Conservation (phyloP, 1,284 basidiomycete genomes). For the Acaromyces ingoldii region DNA sequence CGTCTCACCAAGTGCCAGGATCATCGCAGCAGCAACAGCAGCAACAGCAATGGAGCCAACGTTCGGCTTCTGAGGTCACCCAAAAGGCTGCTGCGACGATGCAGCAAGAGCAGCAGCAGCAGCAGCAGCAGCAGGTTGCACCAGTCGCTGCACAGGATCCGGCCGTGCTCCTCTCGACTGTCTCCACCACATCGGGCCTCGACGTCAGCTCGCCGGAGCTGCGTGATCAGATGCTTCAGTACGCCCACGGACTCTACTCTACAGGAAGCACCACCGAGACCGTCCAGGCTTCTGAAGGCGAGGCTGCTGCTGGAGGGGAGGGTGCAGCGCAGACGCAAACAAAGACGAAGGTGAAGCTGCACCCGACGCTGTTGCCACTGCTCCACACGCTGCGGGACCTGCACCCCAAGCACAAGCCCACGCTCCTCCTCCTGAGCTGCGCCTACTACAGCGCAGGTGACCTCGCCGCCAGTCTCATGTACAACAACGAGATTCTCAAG, state of each 20-base stretch:
- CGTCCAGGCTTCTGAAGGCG: neutral
- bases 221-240: constrained; percentile 45
- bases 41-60: neutral
- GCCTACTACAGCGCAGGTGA: constrained; percentile 44
- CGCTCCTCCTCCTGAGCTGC: constrained; percentile 43
- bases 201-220: constrained; percentile 30
- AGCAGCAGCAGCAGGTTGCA: neutral
- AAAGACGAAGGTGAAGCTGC: constrained; percentile 16
- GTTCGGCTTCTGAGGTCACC: neutral
- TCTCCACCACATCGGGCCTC: constrained; percentile 28
- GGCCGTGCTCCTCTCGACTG: constrained; percentile 31
- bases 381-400: constrained; percentile 42
- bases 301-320: neutral
- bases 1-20: constrained; percentile 17
- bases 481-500: constrained; percentile 49
- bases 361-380: constrained; percentile 42
- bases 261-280: constrained; percentile 15
- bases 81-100: neutral
- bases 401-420: constrained; percentile 40
- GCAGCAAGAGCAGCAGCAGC: constrained; percentile 2
- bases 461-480: constrained; percentile 45
- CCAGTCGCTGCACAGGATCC: constrained; percentile 25
- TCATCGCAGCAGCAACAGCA: constrained; percentile 1
- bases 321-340: neutral
- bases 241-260: constrained; percentile 43